These are phyloP conservation scores for Mycena epipterygia DNA, from an alignment of 768 basidiomycete species.

Conservation along the genomic window DNA sequence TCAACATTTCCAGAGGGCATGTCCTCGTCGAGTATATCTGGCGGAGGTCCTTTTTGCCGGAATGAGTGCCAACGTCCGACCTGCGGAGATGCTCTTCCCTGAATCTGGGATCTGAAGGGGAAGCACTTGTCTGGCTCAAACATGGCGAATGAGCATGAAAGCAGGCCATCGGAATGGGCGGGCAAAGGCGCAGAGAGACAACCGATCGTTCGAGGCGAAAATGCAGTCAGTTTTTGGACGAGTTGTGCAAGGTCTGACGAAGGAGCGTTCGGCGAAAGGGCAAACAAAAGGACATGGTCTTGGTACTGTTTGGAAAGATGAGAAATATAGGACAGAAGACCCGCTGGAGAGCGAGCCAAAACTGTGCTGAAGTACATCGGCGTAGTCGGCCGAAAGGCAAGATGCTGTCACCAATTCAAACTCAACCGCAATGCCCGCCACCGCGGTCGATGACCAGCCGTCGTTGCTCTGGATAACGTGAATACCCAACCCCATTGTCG, in stretches of 20 bases:
- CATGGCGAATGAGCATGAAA: constrained; percentile 71
- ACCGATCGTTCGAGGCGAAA: constrained; percentile 63
- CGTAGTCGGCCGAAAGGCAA: background rate
- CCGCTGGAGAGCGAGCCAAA: constrained; percentile 52
- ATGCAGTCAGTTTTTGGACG: constrained; percentile 54
- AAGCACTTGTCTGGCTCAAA: constrained; percentile 59
- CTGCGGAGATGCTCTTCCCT: constrained; percentile 68
- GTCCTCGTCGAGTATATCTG: constrained; percentile 34
- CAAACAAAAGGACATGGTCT: constrained; percentile 61
- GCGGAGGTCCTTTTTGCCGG: constrained; percentile 48
- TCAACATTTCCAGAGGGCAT: constrained; percentile 43
- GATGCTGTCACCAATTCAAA: background rate
- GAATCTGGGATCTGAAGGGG: constrained; percentile 74
- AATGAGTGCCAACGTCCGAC: constrained; percentile 83
- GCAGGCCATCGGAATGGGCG: constrained; percentile 38
- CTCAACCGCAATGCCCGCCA: constrained; percentile 31
- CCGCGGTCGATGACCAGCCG: constrained; percentile 36
- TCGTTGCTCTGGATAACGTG: constrained; percentile 60
- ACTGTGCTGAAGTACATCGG: constrained; percentile 56
- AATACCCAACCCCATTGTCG: constrained; percentile 32
- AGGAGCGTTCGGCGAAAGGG: constrained; percentile 61
- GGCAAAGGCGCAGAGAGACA: constrained; percentile 71
- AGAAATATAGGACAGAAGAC: constrained; percentile 51
- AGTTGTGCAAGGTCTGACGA: constrained; percentile 55
- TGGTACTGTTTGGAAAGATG: constrained; percentile 46